phyloP scores from a whole-genome alignment of 345 rosid genomes.

The Tarenaya hassleriana region DNA sequence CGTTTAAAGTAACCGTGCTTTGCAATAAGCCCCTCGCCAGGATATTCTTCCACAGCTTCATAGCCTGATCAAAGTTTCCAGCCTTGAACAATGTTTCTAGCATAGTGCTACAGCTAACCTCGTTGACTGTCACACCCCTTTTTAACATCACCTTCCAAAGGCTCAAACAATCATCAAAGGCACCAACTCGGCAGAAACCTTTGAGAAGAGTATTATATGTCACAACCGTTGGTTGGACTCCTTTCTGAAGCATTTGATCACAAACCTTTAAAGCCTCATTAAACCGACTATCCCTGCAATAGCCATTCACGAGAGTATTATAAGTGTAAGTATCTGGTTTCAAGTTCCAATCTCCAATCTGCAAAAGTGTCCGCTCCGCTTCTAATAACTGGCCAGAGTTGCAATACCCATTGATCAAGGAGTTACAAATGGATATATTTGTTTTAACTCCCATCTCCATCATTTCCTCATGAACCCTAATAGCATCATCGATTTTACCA shows the following conservation, averaged over 20 bases:
- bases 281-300: conserved; percentile 47
- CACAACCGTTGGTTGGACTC: conserved; percentile 42
- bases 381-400: conserved; percentile 45
- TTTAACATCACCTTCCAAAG: conserved; percentile 62
- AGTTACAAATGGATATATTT: conserved; percentile 63
- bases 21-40: conserved; percentile 55
- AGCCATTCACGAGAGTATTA: conserved; percentile 71
- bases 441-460: conserved; percentile 49
- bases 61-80: conserved; percentile 54
- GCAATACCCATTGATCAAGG: conserved; percentile 74
- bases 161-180: conserved; percentile 46
- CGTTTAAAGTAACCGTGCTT: conserved; percentile 50
- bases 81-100: conserved; percentile 66
- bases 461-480: conserved; percentile 57
- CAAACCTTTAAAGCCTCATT: conserved; percentile 57
- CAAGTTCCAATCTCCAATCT: conserved; percentile 52
- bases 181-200: conserved; percentile 52
- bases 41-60: conserved; percentile 58
- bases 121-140: conserved; percentile 45
- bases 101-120: conserved; percentile 56
- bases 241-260: conserved; percentile 42
- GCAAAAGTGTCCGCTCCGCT: conserved; percentile 38
- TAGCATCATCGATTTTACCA: conserved; percentile 53
- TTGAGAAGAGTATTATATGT: conserved; percentile 80
- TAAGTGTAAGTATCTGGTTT: conserved; percentile 66